A percentile compares a stretch with the other conserved stretches of the same genome.
These are phyloP conservation scores for Diplodia scrobiculata DNA, from an alignment of 2,329 filamentous ascomycete genomes.

Conservation along the genomic window DNA sequence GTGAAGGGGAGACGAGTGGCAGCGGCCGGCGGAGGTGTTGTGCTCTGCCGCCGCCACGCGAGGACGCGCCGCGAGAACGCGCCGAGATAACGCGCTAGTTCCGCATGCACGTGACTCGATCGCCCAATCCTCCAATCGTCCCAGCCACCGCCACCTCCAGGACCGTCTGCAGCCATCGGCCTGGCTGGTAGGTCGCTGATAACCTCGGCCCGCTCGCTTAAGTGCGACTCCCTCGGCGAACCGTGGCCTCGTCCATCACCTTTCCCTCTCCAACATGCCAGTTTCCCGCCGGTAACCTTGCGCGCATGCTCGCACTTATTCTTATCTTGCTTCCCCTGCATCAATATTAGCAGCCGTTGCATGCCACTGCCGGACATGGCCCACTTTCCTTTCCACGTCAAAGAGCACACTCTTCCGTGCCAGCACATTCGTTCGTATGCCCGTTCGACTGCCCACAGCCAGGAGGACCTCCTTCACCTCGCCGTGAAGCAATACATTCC, in stretches of 20 bases:
- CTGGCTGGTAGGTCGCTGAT: neutral
- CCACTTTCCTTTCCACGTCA: constrained; percentile 61
- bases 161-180: neutral
- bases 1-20: neutral
- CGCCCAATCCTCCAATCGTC: too few relatives aligned
- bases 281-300: neutral
- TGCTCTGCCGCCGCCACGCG: neutral
- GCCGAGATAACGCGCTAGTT: neutral
- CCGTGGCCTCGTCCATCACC: constrained; percentile 31
- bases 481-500: constrained; percentile 89
- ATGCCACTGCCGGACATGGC: constrained; percentile 53
- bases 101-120: constrained; percentile 1
- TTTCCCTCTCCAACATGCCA: neutral
- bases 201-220: constrained; percentile 32
- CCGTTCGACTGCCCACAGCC: constrained; percentile 67
- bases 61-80: constrained; percentile 13
- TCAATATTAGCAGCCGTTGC: neutral
- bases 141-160: neutral
- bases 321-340: neutral
- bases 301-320: neutral
- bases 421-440: constrained; percentile 83
- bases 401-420: constrained; percentile 70
- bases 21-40: neutral
- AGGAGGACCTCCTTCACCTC: constrained; percentile 73
- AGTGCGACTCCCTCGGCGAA: neutral